These are phyloP conservation scores for Ballota nigra DNA, from an alignment of 257 asterid species.

Conservation along the genomic window DNA sequence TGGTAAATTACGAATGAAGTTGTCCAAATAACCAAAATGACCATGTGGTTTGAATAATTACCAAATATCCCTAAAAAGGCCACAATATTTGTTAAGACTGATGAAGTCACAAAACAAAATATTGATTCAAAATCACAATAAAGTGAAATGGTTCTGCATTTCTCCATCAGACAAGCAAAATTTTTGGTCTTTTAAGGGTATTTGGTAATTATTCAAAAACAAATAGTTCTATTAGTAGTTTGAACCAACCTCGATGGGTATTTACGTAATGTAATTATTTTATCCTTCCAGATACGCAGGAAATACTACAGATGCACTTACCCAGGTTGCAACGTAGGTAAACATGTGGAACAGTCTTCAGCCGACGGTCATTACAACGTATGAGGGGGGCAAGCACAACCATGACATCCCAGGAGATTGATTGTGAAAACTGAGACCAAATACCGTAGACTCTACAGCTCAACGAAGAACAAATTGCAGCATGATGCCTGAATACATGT, in stretches of 20 bases:
- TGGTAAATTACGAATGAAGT: background rate
- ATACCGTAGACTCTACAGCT: slow-evolving; percentile 44
- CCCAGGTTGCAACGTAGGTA: slow-evolving; percentile 87
- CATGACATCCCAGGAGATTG: slow-evolving; percentile 69
- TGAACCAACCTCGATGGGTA: too few relatives aligned
- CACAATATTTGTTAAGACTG: background rate
- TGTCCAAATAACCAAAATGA: background rate
- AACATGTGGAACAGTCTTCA: slow-evolving; percentile 93
- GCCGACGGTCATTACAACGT: slow-evolving; percentile 78
- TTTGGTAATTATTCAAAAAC: too few relatives aligned
- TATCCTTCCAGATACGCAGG: too few relatives aligned
- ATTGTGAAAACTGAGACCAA: slow-evolving; percentile 37
- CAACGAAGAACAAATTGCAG: slow-evolving; percentile 45
- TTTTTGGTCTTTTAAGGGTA: background rate
- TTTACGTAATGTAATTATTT: background rate
- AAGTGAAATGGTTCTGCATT: background rate
- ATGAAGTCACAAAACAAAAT: too few relatives aligned
- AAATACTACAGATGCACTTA: slow-evolving; percentile 87
- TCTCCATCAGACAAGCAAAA: background rate
- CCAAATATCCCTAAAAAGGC: background rate
- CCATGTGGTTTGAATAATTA: background rate
- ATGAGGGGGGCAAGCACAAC: slow-evolving; percentile 89
- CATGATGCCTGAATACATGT: too few relatives aligned
- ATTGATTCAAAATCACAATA: background rate
- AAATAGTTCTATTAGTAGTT: too few relatives aligned